These are phyloP conservation scores for Trichoderma sp. DNA, from an alignment of 2,329 filamentous ascomycete species.

Conservation along the genomic window DNA sequence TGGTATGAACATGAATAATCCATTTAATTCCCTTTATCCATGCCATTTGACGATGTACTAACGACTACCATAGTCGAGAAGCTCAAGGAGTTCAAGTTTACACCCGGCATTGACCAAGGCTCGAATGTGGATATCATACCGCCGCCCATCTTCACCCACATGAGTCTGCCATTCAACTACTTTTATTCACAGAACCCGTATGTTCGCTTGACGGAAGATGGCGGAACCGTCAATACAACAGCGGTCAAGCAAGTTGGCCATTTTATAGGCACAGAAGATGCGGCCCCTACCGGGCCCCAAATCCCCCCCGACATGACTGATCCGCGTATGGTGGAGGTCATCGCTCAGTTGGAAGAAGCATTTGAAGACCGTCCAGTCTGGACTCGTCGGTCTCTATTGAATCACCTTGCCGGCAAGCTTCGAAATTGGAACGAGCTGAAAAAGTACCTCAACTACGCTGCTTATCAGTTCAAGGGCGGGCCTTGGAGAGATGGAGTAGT, in stretches of 20 bases:
- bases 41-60: constrained; percentile 23
- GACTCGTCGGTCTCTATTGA: constrained; percentile 79
- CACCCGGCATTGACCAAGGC: constrained; percentile 57
- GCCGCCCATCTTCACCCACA: constrained; percentile 73
- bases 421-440: constrained; percentile 61
- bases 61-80: constrained; percentile 38
- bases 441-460: constrained; percentile 76
- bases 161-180: constrained; percentile 71
- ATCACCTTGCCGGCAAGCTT: constrained; percentile 57
- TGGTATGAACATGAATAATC: too few species aligned
- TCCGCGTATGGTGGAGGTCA: constrained; percentile 59
- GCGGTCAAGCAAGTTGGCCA: constrained; percentile 58
- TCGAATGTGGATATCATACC: constrained; percentile 70
- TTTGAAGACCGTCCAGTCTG: constrained; percentile 77
- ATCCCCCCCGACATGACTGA: constrained; percentile 58
- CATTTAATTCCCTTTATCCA: constrained; percentile 21
- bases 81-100: constrained; percentile 62
- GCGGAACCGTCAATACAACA: constrained; percentile 56
- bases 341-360: constrained; percentile 60
- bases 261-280: constrained; percentile 59
- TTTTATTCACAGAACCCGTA: constrained; percentile 84
- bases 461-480: constrained; percentile 88
- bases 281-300: constrained; percentile 60
- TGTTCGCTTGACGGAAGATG: constrained; percentile 60
- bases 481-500: constrained; percentile 89